These are phyloP conservation scores for Allomyces javanicus DNA, from an alignment of 192 early-diverging fungal genomes.

Conservation along the genomic window DNA sequence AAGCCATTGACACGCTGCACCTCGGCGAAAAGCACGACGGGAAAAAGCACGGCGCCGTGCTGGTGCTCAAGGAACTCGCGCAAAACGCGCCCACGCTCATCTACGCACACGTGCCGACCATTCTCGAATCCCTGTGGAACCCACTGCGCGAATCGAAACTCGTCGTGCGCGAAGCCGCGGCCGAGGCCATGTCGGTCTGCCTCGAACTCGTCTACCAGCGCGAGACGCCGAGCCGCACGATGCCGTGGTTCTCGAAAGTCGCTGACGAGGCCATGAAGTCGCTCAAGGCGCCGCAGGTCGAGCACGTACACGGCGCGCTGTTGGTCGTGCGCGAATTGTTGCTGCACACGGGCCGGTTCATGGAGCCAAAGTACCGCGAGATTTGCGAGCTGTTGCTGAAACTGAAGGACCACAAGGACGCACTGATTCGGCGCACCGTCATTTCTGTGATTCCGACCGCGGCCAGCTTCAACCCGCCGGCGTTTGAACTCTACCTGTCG, in stretches of 20 bases:
- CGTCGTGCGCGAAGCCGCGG: constrained; percentile 61
- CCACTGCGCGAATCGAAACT: constrained; percentile 60
- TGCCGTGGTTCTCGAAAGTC: constrained; percentile 54
- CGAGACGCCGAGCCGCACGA: constrained; percentile 23
- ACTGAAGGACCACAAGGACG: constrained; percentile 58
- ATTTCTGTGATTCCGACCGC: constrained; percentile 64
- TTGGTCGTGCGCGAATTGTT: constrained; percentile 63
- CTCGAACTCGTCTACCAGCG: constrained; percentile 59
- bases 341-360: constrained; percentile 64
- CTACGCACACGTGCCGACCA: constrained; percentile 56
- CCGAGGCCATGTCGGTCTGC: constrained; percentile 57
- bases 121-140: constrained; percentile 67
- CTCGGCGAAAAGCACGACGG: constrained; percentile 55
- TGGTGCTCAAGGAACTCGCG: constrained; percentile 54
- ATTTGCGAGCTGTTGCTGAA: constrained; percentile 55
- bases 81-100: constrained; percentile 64
- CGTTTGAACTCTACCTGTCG: constrained; percentile 49
- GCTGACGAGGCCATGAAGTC: constrained; percentile 67
- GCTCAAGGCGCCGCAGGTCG: constrained; percentile 37
- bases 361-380: constrained; percentile 57
- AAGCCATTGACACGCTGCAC: constrained; percentile 68
- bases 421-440: constrained; percentile 58
- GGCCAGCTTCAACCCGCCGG: constrained; percentile 52
- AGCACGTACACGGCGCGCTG: constrained; percentile 65
- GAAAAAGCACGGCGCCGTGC: constrained; percentile 55